phyloP scores from a whole-genome alignment of 1,284 basidiomycete species.

The Vanrija sp. region DNA sequence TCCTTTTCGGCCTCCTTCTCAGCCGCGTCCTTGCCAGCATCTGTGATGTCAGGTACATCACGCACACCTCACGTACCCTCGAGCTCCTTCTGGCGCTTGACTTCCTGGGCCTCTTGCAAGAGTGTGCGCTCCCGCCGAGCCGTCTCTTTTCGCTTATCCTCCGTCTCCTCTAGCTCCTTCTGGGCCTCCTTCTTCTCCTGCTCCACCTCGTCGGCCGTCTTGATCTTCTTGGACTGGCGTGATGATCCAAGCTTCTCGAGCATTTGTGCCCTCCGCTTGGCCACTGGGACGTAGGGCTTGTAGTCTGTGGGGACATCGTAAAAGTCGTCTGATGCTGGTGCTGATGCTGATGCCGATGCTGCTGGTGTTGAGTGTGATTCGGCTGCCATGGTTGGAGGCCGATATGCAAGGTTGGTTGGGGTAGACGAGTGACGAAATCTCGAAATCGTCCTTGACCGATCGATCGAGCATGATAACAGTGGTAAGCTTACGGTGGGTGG shows the following conservation, averaged over 20 bases:
- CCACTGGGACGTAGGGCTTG: conserved; percentile 17
- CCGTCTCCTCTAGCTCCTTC: conserved; percentile 6
- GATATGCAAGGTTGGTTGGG: no score
- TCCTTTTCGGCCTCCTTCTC: conserved; percentile 85
- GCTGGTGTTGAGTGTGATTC: no score
- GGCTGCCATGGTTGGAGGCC: no score
- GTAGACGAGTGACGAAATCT: background rate
- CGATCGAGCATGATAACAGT: background rate
- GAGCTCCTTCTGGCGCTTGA: conserved; percentile 70
- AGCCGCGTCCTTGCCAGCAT: conserved; percentile 75
- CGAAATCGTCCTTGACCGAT: background rate
- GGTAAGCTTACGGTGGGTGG: background rate
- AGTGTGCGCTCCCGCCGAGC: conserved; percentile 76
- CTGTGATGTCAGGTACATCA: conserved; percentile 49
- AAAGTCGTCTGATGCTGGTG: conserved; percentile 50
- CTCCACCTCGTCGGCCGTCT: conserved; percentile 7
- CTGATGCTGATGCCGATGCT: background rate
- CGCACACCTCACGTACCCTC: conserved; percentile 58
- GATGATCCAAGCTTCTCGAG: conserved; percentile 55
- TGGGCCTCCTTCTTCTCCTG: conserved; percentile 3
- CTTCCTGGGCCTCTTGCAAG: conserved; percentile 85
- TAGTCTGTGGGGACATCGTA: conserved; percentile 28
- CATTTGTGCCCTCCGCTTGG: conserved; percentile 35
- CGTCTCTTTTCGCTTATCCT: conserved; percentile 52
- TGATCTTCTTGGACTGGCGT: conserved; percentile 6